Percentiles rank a stretch among this genome's conserved stretches.
Evolutionary conservation across 495 filamentous ascomycete genomes (phyloP).

Genomic region (Staphylotrichum longicolle): DNA sequence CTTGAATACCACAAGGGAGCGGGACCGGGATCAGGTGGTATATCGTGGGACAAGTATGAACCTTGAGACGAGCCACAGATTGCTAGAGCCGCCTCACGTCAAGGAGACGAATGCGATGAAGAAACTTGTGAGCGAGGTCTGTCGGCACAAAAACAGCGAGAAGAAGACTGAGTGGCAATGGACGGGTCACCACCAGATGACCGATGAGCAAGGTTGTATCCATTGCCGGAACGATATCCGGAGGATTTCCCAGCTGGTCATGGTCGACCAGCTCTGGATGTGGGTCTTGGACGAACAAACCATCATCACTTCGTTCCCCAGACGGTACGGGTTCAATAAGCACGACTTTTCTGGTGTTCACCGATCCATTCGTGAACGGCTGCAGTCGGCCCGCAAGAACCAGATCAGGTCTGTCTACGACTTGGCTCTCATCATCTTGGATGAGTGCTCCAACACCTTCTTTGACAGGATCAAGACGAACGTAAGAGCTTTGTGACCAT

Average conservation of each 20-base stretch:
- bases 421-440: constrained; percentile 62
- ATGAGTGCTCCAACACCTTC: constrained; percentile 62
- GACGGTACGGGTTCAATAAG: constrained; percentile 65
- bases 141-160: too few species aligned
- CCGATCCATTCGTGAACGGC: constrained; percentile 50
- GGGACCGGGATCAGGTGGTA: constrained; percentile 68
- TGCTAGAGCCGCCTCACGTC: background rate
- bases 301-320: constrained; percentile 67
- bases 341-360: constrained; percentile 64
- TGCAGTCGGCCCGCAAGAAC: constrained; percentile 42
- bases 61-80: constrained; percentile 4
- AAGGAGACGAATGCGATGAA: background rate
- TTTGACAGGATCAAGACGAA: constrained; percentile 57
- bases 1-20: constrained; percentile 55
- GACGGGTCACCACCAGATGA: constrained; percentile 19
- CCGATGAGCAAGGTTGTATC: constrained; percentile 20
- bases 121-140: background rate
- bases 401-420: constrained; percentile 67
- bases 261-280: constrained; percentile 77
- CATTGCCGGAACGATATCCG: constrained; percentile 38
- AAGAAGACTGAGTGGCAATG: constrained; percentile 13
- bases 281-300: constrained; percentile 65
- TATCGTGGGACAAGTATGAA: constrained; percentile 49
- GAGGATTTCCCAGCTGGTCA: constrained; percentile 61
- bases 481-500: constrained; percentile 1